Evolutionary conservation across 1,139 yeast species (phyloP), one percentile per base, ranked within the genome.

Genomic region (Diutina rugosa): DNA sequence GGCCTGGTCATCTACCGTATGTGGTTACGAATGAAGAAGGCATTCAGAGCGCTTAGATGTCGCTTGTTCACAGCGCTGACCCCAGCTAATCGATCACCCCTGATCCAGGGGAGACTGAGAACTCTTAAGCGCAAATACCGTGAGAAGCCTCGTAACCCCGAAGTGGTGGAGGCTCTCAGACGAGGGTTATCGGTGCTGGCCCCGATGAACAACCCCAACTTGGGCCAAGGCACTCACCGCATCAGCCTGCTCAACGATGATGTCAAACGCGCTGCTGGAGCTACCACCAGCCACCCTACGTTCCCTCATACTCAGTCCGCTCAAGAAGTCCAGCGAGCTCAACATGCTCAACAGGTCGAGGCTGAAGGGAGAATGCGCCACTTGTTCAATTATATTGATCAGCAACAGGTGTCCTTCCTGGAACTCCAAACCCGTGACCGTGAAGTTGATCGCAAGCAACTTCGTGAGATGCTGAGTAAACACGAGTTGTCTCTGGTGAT

Each of bases 1-100:
- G 57, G 66, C 54, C 21, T 18, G 29, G 46, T 51, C 29, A 52
- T 67, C 46, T 73, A 73, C 61, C 60, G 77, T 35, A 60, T 74
- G 56, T 67, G 67, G 56, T 57, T 70, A 48, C 59, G 70, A 52
- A 56, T 74, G 21, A 64, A 65, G 56, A 67, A 67, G 56, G 57
- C 67, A 55, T 47, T 47, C 30, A 12, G 30, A 4, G 32, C 32
- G 5, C 16, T 47, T 6, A 38, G 51, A 38, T 47, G 51, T 29
- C 29, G 29, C 35, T 29, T 28, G 18, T 47, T 47, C 10, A 14
- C 30, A 2, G 51, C 51, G 6, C 51, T 30, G 35, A 28, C 51
- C 10, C 51, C 51, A 6, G 21, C n/a, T 4, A 47, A 47, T 29
- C 51, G 51, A 12, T 28, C 30, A 16, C 35, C 51, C 6, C 38